Conservation (phyloP, 2,329 filamentous ascomycete species). For the Neofusicoccum sp. region DNA sequence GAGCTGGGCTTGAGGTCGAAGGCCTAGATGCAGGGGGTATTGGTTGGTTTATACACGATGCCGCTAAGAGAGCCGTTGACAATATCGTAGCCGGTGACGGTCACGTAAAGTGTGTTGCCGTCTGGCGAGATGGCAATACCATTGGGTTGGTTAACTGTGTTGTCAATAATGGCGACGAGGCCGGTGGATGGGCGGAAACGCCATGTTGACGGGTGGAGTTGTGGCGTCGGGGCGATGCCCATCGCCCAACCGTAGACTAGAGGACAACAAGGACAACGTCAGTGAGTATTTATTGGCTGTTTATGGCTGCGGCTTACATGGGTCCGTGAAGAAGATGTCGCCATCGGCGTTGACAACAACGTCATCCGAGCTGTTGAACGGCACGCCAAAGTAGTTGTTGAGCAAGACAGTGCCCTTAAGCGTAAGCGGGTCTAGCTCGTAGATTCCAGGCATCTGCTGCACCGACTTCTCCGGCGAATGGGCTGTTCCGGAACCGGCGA, state of each 20-base stretch:
- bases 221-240: conserved; percentile 30
- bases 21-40: not conserved
- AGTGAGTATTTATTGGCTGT: not conserved
- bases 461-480: not conserved
- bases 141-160: conserved; percentile 13
- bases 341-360: conserved; percentile 1
- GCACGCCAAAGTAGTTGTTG: conserved; percentile 19
- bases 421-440: not conserved
- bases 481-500: not conserved
- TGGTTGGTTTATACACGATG: not conserved
- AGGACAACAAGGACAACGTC: too few species aligned
- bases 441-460: not conserved
- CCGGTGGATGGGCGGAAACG: conserved; percentile 53
- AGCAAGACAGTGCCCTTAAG: not conserved
- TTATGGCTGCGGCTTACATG: not conserved
- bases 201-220: conserved; percentile 30
- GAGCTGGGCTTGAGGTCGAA: not conserved
- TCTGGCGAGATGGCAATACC: conserved; percentile 18
- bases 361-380: conserved; percentile 11
- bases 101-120: not conserved
- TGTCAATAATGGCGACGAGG: not conserved
- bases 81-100: conserved; percentile 6
- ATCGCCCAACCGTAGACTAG: conserved; percentile 34
- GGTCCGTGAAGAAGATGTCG: conserved; percentile 17
- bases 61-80: not conserved